These are phyloP conservation scores for Thalia dealbata DNA, from an alignment of 176 grass and related monocot genomes.

Conservation along the genomic window DNA sequence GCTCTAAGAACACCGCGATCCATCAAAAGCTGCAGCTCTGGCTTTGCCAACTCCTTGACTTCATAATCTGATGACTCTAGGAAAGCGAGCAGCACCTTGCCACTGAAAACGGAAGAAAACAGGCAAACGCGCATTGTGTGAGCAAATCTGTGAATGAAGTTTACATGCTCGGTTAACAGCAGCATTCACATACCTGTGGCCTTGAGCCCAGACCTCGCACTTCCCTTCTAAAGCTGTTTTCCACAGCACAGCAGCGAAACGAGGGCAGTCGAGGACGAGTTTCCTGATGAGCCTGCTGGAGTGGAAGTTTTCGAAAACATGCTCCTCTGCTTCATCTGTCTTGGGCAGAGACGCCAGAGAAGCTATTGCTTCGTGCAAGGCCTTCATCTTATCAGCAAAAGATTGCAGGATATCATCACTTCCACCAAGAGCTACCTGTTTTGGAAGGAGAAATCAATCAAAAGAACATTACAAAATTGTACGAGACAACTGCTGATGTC, in stretches of 20 bases:
- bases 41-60: conserved; percentile 45
- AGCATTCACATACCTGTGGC: conserved; percentile 60
- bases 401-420: conserved; percentile 51
- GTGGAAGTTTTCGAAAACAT: conserved; percentile 73
- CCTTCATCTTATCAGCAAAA: conserved; percentile 26
- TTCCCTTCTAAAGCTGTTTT: conserved; percentile 57
- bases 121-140: background rate
- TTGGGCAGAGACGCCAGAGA: conserved; percentile 45
- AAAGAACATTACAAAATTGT: background rate
- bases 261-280: conserved; percentile 46
- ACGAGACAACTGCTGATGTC: background rate
- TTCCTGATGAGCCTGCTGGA: conserved; percentile 69
- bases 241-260: conserved; percentile 66
- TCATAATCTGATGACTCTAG: conserved; percentile 50
- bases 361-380: conserved; percentile 63
- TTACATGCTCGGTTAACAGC: background rate
- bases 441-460: background rate
- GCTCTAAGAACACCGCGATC: conserved; percentile 49
- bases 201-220: conserved; percentile 53
- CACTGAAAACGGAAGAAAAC: conserved; percentile 28
- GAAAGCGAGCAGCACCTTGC: conserved; percentile 70
- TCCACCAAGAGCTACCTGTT: conserved; percentile 63
- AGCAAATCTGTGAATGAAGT: background rate
- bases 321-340: conserved; percentile 48
- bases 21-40: conserved; percentile 53